phyloP scores from a whole-genome alignment of 306 rosid genomes.

The Pterocarpus santalinus region DNA sequence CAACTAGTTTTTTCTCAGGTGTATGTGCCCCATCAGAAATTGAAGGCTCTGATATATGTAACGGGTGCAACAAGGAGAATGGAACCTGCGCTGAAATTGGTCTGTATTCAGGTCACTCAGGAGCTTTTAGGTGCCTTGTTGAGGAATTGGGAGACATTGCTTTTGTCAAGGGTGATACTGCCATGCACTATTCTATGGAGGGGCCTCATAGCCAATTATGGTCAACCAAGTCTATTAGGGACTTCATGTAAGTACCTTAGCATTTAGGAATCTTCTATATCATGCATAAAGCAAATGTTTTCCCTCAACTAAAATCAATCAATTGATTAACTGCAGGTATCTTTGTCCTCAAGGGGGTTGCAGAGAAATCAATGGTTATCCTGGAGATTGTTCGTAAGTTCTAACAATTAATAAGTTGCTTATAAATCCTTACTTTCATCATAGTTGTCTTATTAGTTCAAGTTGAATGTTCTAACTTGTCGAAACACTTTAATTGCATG shows the following conservation, averaged over 20 bases:
- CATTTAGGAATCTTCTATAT: background rate
- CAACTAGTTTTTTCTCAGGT: constrained; percentile 46
- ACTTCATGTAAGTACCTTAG: constrained; percentile 42
- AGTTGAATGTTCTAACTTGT: too few species aligned
- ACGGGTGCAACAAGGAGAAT: constrained; percentile 44
- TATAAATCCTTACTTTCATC: background rate
- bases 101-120: constrained; percentile 43
- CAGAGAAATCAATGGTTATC: constrained; percentile 55
- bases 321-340: constrained; percentile 43
- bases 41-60: constrained; percentile 41
- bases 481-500: too few species aligned
- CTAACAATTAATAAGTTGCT: background rate
- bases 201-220: constrained; percentile 45
- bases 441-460: too few species aligned
- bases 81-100: constrained; percentile 39
- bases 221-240: constrained; percentile 50
- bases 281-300: constrained; percentile 7
- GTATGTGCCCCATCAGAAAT: constrained; percentile 53
- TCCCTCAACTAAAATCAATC: constrained; percentile 13
- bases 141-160: constrained; percentile 54
- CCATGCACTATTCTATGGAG: constrained; percentile 47
- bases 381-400: constrained; percentile 51
- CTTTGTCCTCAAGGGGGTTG: constrained; percentile 57
- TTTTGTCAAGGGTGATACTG: constrained; percentile 49
- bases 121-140: constrained; percentile 54